Percentiles rank a stretch among this genome's conserved stretches.
Conservation (phyloP, 495 filamentous ascomycete genomes). For the Neurospora cerealis region DNA sequence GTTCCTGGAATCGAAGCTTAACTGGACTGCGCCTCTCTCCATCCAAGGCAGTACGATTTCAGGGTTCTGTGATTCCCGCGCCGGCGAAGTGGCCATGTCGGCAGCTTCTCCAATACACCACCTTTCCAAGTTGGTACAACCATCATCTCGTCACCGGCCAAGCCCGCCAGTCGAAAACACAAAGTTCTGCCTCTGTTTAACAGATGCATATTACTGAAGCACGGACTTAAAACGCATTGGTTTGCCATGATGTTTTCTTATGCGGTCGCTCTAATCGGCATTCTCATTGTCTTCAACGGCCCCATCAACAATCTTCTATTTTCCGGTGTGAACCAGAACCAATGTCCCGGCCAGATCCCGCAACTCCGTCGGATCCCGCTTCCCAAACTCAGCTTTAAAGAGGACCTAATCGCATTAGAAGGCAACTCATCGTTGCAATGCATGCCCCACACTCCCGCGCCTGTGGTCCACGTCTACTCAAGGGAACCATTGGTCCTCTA, state of each 20-base stretch:
- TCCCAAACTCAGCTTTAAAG: constrained; percentile 24
- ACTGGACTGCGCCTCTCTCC: neutral
- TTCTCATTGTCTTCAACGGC: constrained; percentile 15
- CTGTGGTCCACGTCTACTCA: constrained; percentile 29
- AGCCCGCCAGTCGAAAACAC: neutral
- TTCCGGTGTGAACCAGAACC: neutral
- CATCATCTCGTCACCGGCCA: neutral
- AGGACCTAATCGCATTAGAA: constrained; percentile 34
- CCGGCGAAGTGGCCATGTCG: neutral
- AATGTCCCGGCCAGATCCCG: neutral
- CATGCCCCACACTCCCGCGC: constrained; percentile 18
- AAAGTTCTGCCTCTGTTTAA: neutral
- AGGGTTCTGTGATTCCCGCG: neutral
- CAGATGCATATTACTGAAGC: neutral
- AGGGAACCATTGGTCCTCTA: constrained; percentile 36
- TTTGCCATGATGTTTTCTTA: constrained; percentile 18
- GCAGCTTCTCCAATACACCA: neutral
- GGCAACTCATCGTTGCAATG: constrained; percentile 11
- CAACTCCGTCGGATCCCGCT: constrained; percentile 26
- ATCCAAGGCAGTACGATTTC: neutral
- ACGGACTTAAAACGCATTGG: neutral
- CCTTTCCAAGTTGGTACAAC: neutral
- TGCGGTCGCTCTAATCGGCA: constrained; percentile 12
- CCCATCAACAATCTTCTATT: constrained; percentile 15
- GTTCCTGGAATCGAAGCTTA: neutral